Conservation (phyloP, 2,329 filamentous ascomycete genomes). For the Fusarium bulbicola region DNA sequence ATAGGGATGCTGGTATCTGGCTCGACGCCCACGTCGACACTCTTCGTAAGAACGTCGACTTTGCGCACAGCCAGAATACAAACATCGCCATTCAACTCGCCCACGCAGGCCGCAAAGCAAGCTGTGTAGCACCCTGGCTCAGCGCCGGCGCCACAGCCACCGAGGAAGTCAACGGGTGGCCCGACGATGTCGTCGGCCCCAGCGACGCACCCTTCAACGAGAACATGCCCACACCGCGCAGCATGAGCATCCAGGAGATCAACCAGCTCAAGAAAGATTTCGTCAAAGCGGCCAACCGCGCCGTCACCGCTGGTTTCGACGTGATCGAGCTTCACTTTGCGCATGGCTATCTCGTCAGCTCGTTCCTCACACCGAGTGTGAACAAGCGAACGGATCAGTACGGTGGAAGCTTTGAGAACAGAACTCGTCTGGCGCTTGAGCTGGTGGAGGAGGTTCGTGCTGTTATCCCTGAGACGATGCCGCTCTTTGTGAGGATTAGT, state of each 20-base stretch:
- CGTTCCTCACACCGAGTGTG: slow-evolving; percentile 74
- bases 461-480: slow-evolving; percentile 72
- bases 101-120: slow-evolving; percentile 72
- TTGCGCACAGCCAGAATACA: slow-evolving; percentile 72
- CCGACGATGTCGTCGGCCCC: slow-evolving; percentile 59
- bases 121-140: slow-evolving; percentile 66
- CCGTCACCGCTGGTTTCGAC: slow-evolving; percentile 73
- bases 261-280: slow-evolving; percentile 69
- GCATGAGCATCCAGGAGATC: slow-evolving; percentile 74
- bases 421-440: slow-evolving; percentile 73
- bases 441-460: slow-evolving; percentile 69
- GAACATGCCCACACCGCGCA: slow-evolving; percentile 67
- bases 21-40: slow-evolving; percentile 74
- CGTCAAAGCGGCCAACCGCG: slow-evolving; percentile 60
- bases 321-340: slow-evolving; percentile 79
- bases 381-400: slow-evolving; percentile 76
- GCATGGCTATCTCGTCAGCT: slow-evolving; percentile 79
- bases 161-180: slow-evolving; percentile 61
- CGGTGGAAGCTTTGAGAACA: slow-evolving; percentile 77
- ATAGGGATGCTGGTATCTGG: slow-evolving; percentile 66
- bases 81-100: slow-evolving; percentile 75
- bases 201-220: slow-evolving; percentile 64
- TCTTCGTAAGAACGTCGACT: slow-evolving; percentile 68
- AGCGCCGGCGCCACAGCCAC: slow-evolving; percentile 53
- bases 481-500: slow-evolving; percentile 77